Evolutionary conservation across 2,329 filamentous ascomycete genomes (phyloP), one percentile per base, ranked within the genome.

Genomic region (Exophiala lecanii-corni): DNA sequence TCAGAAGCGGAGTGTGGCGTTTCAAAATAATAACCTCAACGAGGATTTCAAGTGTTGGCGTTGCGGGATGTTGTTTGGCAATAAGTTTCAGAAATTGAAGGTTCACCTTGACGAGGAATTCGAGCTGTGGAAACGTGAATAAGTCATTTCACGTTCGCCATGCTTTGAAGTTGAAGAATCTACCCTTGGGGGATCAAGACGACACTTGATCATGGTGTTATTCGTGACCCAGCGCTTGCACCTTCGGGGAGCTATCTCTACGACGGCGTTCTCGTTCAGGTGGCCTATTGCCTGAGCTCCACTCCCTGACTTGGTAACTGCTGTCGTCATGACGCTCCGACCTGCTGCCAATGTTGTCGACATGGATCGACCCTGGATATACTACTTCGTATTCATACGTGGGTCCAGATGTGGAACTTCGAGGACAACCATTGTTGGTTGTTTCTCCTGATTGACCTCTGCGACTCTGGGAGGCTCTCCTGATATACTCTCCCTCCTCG

Each of bases 31-130:
- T 41, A 72, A 74, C 13, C 89, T 84, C 64, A 64, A 89, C 50
- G 67, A 73, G 25, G 81, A 88, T 46, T 73, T 95, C 62, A 66
- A 68, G 50, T 97, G 92, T 62, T 97, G 92, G 91, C 75, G 86
- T 39, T 97, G 92, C 67, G 79, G 80, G 2, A 66, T 64, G 62
- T 76, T 79, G 39, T 96, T 92, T 65, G 77, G 75, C 15, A 86
- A 86, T 53, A 76, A 74, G 59, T 94, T 96, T 62, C 71, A 76
- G 52, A 73, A 72, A 61, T 62, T 95, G 40, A 92, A 92, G 64
- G 72, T 69, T 46, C 89, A 98, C 69, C 66, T 95, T 35, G 74
- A 75, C 12, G 68, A 73, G 18, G 89, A 95, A 66, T 89, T 87
- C 61, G 75, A 83, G 55, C 69, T 67, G 45, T 95, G 89, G 89